Base-by-base conservation (phyloP, 768 basidiomycete species). In the Amanita fuliginea region DNA sequence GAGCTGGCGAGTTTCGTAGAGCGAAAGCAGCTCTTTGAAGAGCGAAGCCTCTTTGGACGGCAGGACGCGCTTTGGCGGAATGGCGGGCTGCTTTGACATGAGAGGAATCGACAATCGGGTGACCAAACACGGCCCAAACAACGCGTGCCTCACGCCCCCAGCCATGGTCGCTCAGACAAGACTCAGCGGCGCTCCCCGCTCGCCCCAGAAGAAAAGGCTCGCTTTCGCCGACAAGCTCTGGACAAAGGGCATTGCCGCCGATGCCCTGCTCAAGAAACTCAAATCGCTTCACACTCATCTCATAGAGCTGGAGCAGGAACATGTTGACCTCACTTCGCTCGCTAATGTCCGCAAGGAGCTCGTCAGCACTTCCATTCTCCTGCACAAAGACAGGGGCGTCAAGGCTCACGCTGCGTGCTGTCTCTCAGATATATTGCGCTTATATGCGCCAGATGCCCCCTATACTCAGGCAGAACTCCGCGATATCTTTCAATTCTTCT, bases 401-500 rank as follows among this genome's bases (percentile, higher is more conserved):
- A 98, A 96, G 65, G 94, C 94, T 0, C 94, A 87, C 57, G 80
- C 86, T 3, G 92, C 92, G 0, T 95, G 91, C 65, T 98, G 93
- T 66, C 75, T 99, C 33, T 93, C 93, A 1, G 94, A 99, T 63
- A 74, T 98, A 47, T 80, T 99, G 52, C 70, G 92, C 37, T 76
- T 98, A 34, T 97, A 91, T 63, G 96, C 96, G 1, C 96, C 96
- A 1, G 92, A 98, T 64, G 94, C 96, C 19, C 96, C 96, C 10
- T 98, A 95, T 62, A 94, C 84, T 11, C 81, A 84, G 44, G 66
- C 75, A 42, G 89, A 97, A 63, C 79, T 98, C 32, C 76, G 88
- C 71, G 92, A 96, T 64, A 94, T 98, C 62, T 99, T 99, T 66
- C 81, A 92, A 57, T 98, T 99, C 74, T 90, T 98, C 76, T 82